Evolutionary conservation across 2,329 filamentous ascomycete genomes (phyloP), one percentile per base, ranked within the genome.

Genomic region (Pseudogymnoascus sp.): DNA sequence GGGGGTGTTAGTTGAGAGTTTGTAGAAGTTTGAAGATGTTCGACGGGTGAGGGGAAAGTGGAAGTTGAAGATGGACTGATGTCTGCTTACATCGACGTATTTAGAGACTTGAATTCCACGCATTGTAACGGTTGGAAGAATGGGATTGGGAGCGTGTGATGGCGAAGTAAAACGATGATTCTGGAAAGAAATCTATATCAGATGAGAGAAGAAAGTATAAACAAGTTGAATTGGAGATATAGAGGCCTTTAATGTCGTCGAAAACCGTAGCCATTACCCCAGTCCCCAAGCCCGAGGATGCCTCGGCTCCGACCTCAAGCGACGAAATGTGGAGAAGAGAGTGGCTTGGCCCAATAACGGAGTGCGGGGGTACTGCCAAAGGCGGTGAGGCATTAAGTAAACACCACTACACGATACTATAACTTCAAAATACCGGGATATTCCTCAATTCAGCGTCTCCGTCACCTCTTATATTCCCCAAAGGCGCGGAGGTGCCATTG

Each of bases 81-180:
- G 61, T 40, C 10, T 14, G 56, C 65, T 31, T 78, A 89, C 89
- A 79, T 89, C 87, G 76, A 91, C 86, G 72, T 91, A 91, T 81
- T 89, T 78, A 68, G 80, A 84, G 63, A 92, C 77, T 74, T 91
- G 85, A 64, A 92, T 90, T 70, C 85, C 90, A 69, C 85, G 86
- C 90, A 93, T 93, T 53, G 24, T 31, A 24, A 53, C 4, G 43
- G 43, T 53, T 28, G 43, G 43, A 28, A 53, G 43, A 31, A 53
- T 53, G 43, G 14, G 43, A 28, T 50, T 28, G 22, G 43, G 24
- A 16, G 24, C 8, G 43, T 53, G 43, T 53, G 8, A 28, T 16
- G 24, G 43, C 0, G 24, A 53, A 11, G 24, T 31, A 31, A 53
- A 46, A 53, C 14, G 24, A 11, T 16, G 7, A 11, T n/a, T 28